Percentiles rank a stretch among this genome's conserved stretches.
Evolutionary conservation across 768 basidiomycete genomes (phyloP).

Genomic region (Neoboletus magnificus): DNA sequence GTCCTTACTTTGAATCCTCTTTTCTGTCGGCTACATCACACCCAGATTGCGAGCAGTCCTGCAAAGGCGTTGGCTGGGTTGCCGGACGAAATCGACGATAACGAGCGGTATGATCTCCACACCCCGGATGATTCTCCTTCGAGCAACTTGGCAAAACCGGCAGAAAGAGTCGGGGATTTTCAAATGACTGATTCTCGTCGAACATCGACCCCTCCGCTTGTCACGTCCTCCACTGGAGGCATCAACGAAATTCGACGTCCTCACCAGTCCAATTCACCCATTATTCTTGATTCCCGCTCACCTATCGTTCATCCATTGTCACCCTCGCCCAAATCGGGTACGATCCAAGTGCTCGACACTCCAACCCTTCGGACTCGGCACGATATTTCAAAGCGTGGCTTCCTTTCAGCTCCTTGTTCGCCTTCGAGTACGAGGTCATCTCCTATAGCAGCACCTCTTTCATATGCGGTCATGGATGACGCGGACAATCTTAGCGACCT

Average conservation of each 20-base stretch:
- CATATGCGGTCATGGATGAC: conserved; percentile 7
- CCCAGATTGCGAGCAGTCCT: conserved; percentile 19
- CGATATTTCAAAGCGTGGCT: neutral
- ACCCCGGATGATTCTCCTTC: neutral
- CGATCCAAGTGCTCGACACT: neutral
- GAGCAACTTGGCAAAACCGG: neutral
- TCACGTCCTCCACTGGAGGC: neutral
- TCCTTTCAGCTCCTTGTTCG: neutral
- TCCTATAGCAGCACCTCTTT: neutral
- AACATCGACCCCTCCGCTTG: neutral
- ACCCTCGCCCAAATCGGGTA: neutral
- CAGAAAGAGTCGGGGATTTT: neutral
- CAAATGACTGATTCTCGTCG: neutral
- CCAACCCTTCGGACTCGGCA: neutral
- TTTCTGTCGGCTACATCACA: neutral
- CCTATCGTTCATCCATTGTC: neutral
- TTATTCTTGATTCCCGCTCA: neutral
- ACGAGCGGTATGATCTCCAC: conserved; percentile 3
- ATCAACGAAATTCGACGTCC: neutral
- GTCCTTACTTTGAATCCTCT: neutral
- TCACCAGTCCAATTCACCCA: neutral
- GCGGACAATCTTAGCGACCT: conserved; percentile 23
- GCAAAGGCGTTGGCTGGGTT: conserved; percentile 12
- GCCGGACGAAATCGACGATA: conserved; percentile 5
- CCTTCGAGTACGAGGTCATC: neutral